These are phyloP conservation scores for Tetrapisispora iriomotensis DNA, from an alignment of 805 yeast species.

Conservation along the genomic window DNA sequence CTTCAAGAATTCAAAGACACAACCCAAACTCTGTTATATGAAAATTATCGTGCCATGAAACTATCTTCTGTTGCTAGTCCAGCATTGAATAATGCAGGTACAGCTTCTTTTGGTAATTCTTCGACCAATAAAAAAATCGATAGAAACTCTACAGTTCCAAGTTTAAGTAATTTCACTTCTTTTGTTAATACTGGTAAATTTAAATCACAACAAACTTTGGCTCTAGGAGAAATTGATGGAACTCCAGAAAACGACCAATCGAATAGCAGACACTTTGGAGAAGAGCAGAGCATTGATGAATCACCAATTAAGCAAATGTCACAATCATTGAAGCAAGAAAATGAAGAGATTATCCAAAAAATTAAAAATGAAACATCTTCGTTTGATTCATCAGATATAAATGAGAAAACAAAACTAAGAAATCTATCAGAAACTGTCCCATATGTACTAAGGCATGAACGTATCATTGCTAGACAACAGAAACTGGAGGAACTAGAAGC, in stretches of 20 bases:
- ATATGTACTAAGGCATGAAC: slow-evolving; percentile 70
- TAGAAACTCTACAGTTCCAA: slow-evolving; percentile 28
- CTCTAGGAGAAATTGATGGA: neutral
- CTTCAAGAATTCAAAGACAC: slow-evolving; percentile 71
- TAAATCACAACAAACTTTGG: slow-evolving; percentile 19
- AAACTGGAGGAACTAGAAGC: slow-evolving; percentile 72
- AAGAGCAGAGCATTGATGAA: slow-evolving; percentile 15
- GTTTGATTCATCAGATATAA: slow-evolving; percentile 24
- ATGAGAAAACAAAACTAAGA: slow-evolving; percentile 54
- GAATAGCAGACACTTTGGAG: neutral
- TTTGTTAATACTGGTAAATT: slow-evolving; percentile 28
- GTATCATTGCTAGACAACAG: slow-evolving; percentile 63
- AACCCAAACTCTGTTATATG: slow-evolving; percentile 68
- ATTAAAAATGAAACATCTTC: slow-evolving; percentile 31
- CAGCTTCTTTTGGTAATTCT: neutral
- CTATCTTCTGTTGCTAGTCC: slow-evolving; percentile 45
- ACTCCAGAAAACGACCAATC: slow-evolving; percentile 2
- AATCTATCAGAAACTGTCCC: slow-evolving; percentile 79
- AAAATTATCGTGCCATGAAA: slow-evolving; percentile 70
- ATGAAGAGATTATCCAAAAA: slow-evolving; percentile 30
- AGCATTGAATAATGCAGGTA: slow-evolving; percentile 7
- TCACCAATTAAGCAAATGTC: slow-evolving; percentile 33
- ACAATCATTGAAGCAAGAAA: slow-evolving; percentile 29
- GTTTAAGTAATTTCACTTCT: slow-evolving; percentile 30
- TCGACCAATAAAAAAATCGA: slow-evolving; percentile 4